Conservation (phyloP, 345 rosid species). For the Trapa incisa region DNA sequence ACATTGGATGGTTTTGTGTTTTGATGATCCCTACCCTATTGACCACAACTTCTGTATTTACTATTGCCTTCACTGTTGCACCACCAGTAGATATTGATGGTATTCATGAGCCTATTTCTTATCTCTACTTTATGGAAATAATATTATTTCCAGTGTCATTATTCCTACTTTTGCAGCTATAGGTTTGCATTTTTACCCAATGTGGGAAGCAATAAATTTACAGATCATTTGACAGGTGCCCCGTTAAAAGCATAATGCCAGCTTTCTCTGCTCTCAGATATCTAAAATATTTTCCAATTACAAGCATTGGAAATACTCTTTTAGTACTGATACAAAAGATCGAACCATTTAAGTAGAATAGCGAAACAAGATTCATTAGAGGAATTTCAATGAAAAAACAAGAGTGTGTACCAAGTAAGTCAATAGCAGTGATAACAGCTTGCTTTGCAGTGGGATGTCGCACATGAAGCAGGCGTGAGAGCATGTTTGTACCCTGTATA, state of each 20-base stretch:
- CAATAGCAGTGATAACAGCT: slow-evolving; percentile 95
- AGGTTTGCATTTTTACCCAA: too few species aligned
- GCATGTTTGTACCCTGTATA: slow-evolving; percentile 92
- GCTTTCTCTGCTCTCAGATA: not conserved
- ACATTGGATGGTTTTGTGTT: too few species aligned
- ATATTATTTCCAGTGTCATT: too few species aligned
- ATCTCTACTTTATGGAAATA: too few species aligned
- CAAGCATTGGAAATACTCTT: not conserved
- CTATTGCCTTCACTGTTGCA: too few species aligned
- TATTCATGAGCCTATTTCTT: too few species aligned
- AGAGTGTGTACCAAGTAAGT: slow-evolving; percentile 62
- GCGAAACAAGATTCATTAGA: not conserved
- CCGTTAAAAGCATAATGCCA: not conserved
- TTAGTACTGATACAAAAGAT: not conserved
- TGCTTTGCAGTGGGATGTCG: slow-evolving; percentile 84
- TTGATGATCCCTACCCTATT: too few species aligned
- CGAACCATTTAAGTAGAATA: not conserved
- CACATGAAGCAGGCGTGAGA: slow-evolving; percentile 93
- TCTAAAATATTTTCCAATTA: not conserved
- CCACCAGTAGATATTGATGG: too few species aligned
- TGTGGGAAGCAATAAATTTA: not conserved
- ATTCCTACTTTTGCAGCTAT: too few species aligned
- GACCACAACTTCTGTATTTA: too few species aligned
- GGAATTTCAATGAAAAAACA: slow-evolving; percentile 6
- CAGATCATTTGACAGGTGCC: not conserved